A percentile compares a stretch with the other conserved stretches of the same genome.
These are phyloP conservation scores for Malus orientalis DNA, from an alignment of 306 rosid genomes.

Conservation along the genomic window DNA sequence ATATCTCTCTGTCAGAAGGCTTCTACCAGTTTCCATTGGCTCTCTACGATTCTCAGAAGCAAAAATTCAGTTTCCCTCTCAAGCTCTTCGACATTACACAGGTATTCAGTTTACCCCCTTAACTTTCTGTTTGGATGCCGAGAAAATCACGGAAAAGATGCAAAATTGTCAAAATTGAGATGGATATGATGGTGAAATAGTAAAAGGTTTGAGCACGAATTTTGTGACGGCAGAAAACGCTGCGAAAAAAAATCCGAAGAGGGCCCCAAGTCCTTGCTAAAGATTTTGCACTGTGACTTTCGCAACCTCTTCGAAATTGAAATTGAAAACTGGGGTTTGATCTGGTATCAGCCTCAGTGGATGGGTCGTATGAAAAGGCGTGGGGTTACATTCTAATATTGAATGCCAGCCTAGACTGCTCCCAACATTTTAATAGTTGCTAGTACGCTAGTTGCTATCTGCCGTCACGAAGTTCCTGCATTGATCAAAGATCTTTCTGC, in stretches of 20 bases:
- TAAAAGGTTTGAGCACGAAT: slow-evolving; percentile 85
- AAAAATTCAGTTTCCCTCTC: neutral
- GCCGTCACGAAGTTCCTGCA: slow-evolving; percentile 34
- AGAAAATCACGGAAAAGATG: neutral
- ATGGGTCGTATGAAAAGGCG: slow-evolving; percentile 81
- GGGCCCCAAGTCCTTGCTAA: slow-evolving; percentile 62
- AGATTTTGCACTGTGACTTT: slow-evolving; percentile 66
- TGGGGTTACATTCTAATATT: slow-evolving; percentile 91
- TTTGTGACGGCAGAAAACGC: slow-evolving; percentile 19
- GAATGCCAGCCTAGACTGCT: slow-evolving; percentile 72
- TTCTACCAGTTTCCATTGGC: too few species aligned
- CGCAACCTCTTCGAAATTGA: slow-evolving; percentile 84
- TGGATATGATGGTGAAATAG: slow-evolving; percentile 65
- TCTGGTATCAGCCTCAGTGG: neutral
- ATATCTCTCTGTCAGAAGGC: too few species aligned
- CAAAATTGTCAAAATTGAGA: neutral
- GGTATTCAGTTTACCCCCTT: neutral
- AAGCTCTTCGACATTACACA: neutral
- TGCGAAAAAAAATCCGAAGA: slow-evolving; percentile 30
- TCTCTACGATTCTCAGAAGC: too few species aligned
- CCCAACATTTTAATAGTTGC: slow-evolving; percentile 29
- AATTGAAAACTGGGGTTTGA: neutral
- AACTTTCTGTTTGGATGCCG: neutral
- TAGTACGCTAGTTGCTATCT: slow-evolving; percentile 1
- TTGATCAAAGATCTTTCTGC: slow-evolving; percentile 51